Conservation (phyloP, 306 rosid genomes). For the Cucurbita pepo region DNA sequence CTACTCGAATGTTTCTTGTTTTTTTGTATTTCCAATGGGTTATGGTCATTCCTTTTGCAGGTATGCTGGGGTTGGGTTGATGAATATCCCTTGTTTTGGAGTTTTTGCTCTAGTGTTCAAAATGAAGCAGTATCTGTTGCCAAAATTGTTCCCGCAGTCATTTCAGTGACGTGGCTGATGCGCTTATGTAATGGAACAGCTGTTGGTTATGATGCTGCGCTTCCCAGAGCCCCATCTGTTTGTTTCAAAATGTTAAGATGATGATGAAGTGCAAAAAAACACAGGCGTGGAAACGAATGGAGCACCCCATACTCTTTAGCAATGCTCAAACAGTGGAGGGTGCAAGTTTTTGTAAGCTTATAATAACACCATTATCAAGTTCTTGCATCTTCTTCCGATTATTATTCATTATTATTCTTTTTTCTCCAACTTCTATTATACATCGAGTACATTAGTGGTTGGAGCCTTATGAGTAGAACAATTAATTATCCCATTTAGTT, state of each 20-base stretch:
- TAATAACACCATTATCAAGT: neutral
- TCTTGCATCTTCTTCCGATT: neutral
- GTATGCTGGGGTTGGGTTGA: slow-evolving; percentile 59
- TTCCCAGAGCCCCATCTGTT: neutral
- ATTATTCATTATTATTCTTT: neutral
- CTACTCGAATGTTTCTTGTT: neutral
- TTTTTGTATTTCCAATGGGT: neutral
- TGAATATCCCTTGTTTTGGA: slow-evolving; percentile 65
- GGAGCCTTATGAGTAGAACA: too few species aligned
- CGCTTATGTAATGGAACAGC: neutral
- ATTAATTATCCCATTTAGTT: too few species aligned
- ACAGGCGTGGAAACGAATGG: neutral
- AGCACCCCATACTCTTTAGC: neutral
- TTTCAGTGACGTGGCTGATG: slow-evolving; percentile 7
- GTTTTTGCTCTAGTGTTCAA: slow-evolving; percentile 35
- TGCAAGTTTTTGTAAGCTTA: neutral
- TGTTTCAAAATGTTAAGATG: neutral
- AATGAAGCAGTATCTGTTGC: slow-evolving; percentile 34
- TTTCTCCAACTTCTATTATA: neutral
- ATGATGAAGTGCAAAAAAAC: neutral
- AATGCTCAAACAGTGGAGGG: neutral
- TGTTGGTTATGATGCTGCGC: neutral
- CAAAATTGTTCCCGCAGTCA: slow-evolving; percentile 37
- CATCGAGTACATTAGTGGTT: neutral
- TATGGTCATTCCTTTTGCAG: slow-evolving; percentile 13